Percentiles rank a stretch among this genome's conserved stretches.
Conservation (phyloP, 208 protist species). For the Trypanosoma theileri region DNA sequence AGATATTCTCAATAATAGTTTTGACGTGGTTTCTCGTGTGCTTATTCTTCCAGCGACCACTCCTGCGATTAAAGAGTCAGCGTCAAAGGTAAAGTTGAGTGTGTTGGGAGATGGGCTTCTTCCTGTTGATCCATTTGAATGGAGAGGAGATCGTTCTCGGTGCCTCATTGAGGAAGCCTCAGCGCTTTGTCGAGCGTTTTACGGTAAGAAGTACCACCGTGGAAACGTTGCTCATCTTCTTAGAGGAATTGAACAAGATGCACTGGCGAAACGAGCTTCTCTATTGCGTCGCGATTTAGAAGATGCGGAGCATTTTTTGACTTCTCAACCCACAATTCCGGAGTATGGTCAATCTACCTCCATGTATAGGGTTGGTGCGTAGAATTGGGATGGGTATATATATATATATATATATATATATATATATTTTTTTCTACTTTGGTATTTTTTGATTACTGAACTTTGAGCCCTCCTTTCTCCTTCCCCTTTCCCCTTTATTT, state of each 20-base stretch:
- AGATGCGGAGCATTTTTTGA: constrained; percentile 78
- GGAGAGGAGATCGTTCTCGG: constrained; percentile 71
- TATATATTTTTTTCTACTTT: not conserved
- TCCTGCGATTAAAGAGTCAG: constrained; percentile 63
- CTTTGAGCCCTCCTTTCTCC: not conserved
- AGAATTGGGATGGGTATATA: constrained; percentile 3
- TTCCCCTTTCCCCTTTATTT: constrained; percentile 4
- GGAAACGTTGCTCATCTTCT: constrained; percentile 65
- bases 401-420: no score
- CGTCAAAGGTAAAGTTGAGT: constrained; percentile 42
- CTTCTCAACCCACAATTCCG: constrained; percentile 41
- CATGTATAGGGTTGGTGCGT: constrained; percentile 10
- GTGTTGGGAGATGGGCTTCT: constrained; percentile 73
- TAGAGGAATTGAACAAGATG: constrained; percentile 65
- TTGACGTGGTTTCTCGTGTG: constrained; percentile 20
- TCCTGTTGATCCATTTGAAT: constrained; percentile 85
- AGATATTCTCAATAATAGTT: constrained; percentile 32
- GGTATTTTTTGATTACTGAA: not conserved
- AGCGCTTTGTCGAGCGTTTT: constrained; percentile 63
- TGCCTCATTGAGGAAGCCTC: constrained; percentile 76
- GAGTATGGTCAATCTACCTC: constrained; percentile 21
- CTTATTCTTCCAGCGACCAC: constrained; percentile 59
- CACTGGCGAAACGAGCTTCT: constrained; percentile 65
- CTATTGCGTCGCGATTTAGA: constrained; percentile 60
- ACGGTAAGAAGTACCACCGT: constrained; percentile 84